Conservation (phyloP, 345 rosid species). For the Capsella bursapastoris region DNA sequence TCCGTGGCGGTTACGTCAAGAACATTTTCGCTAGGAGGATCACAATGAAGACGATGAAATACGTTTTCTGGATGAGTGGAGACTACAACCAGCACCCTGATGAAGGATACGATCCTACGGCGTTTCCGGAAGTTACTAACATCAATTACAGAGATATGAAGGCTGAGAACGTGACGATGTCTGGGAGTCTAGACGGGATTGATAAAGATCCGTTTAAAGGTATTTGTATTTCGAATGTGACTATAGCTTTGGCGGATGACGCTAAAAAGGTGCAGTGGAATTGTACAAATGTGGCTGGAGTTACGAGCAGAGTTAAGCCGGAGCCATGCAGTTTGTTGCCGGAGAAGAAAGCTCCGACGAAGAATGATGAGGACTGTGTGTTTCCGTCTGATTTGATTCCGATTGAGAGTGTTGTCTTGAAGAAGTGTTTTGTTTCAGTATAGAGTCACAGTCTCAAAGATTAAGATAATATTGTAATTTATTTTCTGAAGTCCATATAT, state of each 20-base stretch:
- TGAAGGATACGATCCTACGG: constrained; percentile 59
- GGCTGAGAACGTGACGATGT: constrained; percentile 62
- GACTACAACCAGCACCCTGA: constrained; percentile 69
- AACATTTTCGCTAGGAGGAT: constrained; percentile 63
- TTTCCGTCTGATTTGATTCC: constrained; percentile 66
- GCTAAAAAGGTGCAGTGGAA: constrained; percentile 66
- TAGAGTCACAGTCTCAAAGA: not conserved
- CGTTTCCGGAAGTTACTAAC: constrained; percentile 53
- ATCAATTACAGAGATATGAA: constrained; percentile 62
- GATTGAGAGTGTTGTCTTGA: constrained; percentile 57
- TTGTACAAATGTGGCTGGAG: constrained; percentile 66
- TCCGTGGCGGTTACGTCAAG: constrained; percentile 70
- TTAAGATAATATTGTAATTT: too few relatives aligned
- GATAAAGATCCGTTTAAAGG: constrained; percentile 52
- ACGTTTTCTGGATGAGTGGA: constrained; percentile 83
- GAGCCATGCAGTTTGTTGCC: constrained; percentile 58
- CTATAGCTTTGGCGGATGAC: constrained; percentile 48
- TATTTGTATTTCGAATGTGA: constrained; percentile 73
- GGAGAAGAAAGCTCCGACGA: constrained; percentile 45
- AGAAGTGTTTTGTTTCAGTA: constrained; percentile 48
- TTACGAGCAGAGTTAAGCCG: constrained; percentile 61
- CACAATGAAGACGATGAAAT: constrained; percentile 67
- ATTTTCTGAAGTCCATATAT: too few relatives aligned
- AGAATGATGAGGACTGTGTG: constrained; percentile 47
- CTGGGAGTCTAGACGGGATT: constrained; percentile 62